Base-by-base conservation (phyloP, 2,329 filamentous ascomycete species). In the Pseudogymnoascus sp. region DNA sequence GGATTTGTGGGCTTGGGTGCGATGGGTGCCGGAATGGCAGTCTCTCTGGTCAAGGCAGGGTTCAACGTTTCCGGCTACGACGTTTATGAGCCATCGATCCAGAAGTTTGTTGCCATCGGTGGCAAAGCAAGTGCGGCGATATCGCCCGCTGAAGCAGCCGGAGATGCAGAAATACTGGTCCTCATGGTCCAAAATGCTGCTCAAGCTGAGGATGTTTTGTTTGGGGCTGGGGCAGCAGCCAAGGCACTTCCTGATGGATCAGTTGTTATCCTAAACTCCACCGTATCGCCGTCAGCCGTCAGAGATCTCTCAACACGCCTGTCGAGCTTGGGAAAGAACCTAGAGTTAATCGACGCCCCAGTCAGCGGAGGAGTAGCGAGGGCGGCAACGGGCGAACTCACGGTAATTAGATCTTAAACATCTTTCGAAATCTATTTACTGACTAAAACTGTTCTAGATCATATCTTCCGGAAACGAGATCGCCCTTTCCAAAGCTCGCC, bases 1-100 rank as follows among this genome's bases (percentile, higher is more conserved):
- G 75, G 72, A 11, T 90, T 91, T 75, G 86, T 89, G 67, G 88
- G 88, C 78, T 84, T 91, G 2, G 88, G 88, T 63, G 87, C 88
- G 75, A 91, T 91, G 88, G 88, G 88, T 72, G 88, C 89, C 71
- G 88, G 88, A 72, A 90, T 91, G 87, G 88, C 88, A 67, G 87
- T 83, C 65, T 82, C 90, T 71, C 82, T 91, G 53, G 79, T 90
- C 68, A 84, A 85, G 68, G 76, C 83, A 67, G 87, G 87, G 64
- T 89, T 87, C 74, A 65, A 77, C 33, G 87, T 90, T 19, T 85
- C 83, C 31, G 87, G 87, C 63, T 90, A 85, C 72, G 88, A 91
- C 70, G 82, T 90, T 33, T 89, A 83, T 76, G 78, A 78, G 2
- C 84, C 86, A 4, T 85, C 87, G 0, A 79, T 90, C 40, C 83